Evolutionary conservation across 2,329 filamentous ascomycete species (phyloP), one percentile per base, ranked within the genome.

Genomic region (Paradendryphiella salina): DNA sequence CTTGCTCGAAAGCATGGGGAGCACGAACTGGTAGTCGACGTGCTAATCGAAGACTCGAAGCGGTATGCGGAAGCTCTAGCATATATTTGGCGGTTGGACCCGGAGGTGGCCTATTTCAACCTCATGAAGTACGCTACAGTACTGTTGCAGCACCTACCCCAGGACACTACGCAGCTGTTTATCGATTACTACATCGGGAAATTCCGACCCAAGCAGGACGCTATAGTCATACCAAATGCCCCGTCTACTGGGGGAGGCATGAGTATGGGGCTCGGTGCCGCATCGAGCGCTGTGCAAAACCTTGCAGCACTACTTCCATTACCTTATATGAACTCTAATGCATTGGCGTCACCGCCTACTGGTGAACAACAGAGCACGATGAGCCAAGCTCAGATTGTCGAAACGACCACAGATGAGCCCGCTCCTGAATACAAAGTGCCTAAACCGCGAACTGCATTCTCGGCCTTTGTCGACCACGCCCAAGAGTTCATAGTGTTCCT

Each of bases 121-220:
- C 77, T 99, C 46, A 93, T 96, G 85, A 97, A 96, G 70, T 99
- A 96, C 67, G 92, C 94, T 2, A 86, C 91, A 42, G 90, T 96
- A 0, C 78, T 99, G 1, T 83, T 99, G 26, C 89, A 94, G 62
- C 85, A 99, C 72, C 93, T 90, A 60, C 86, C 93, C 1, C 78
- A 84, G 52, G 85, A 90, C 48, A 88, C 92, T 0, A 96, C 93
- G 0, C 85, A 88, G 53, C 71, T 99, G 0, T 97, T 99, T 67
- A 90, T 96, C 55, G 88, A 94, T 46, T 99, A 97, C 71, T 99
- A 96, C 69, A 96, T 90, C 0, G 91, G 90, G 18, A 83, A 83
- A 51, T 99, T 92, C 69, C 81, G 79, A 44, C 89, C 90, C 0
- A 89, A 85, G 64, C 82, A 87, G 46, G 85, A 89, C 33, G 77